phyloP scores from a whole-genome alignment of 78 protist species.

The Dictyostelium purpureum region DNA sequence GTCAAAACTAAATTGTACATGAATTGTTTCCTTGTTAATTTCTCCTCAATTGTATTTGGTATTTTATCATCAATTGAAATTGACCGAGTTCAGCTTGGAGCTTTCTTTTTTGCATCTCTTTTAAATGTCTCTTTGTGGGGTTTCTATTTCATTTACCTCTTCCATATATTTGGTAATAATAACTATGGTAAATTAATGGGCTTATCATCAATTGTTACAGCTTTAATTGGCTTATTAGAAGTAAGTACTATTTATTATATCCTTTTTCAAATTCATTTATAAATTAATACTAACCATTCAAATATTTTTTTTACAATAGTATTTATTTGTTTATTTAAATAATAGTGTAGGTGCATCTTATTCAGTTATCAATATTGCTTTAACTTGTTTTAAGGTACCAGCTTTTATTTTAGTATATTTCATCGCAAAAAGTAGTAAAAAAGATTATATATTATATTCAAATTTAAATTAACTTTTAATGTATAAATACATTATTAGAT shows the following conservation, averaged over 20 bases:
- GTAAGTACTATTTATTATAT: conserved; percentile 12
- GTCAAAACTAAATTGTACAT: conserved; percentile 3
- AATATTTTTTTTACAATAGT: neutral
- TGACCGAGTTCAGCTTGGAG: conserved; percentile 2
- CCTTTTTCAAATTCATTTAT: neutral
- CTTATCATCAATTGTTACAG: conserved; percentile 30
- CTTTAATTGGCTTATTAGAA: conserved; percentile 56
- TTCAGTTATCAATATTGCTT: neutral
- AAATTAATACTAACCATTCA: neutral
- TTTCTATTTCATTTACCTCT: conserved; percentile 49
- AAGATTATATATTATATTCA: neutral
- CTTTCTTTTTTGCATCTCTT: conserved; percentile 33
- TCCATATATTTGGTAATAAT: conserved; percentile 50
- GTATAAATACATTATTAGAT: neutral
- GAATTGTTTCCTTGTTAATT: conserved; percentile 25
- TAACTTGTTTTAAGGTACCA: neutral
- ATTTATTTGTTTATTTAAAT: conserved; percentile 22
- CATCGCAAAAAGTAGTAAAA: neutral
- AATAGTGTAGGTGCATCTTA: neutral
- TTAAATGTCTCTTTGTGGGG: conserved; percentile 68
- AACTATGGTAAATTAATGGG: conserved; percentile 79
- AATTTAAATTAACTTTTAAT: too few species aligned
- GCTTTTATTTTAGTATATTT: neutral
- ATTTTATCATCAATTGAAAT: conserved; percentile 16
- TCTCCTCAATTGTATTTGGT: conserved; percentile 37